These are phyloP conservation scores for Knufia petricola DNA, from an alignment of 2,329 filamentous ascomycete species.

Conservation along the genomic window DNA sequence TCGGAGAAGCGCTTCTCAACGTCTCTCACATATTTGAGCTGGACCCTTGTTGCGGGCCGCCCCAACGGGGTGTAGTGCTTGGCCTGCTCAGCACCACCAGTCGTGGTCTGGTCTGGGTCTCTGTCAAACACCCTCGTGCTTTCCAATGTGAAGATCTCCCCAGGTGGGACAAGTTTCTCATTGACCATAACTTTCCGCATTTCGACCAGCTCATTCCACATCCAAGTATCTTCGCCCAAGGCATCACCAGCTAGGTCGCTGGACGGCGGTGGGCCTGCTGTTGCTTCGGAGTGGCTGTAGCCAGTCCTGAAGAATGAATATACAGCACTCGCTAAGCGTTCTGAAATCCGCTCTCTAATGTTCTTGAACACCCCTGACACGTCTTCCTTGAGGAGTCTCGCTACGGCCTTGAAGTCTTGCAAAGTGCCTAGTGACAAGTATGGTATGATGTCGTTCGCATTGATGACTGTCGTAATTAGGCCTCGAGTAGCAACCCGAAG, in stretches of 20 bases:
- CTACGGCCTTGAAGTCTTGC: constrained; percentile 64
- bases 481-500: constrained; percentile 61
- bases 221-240: constrained; percentile 58
- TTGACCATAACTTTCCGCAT: constrained; percentile 59
- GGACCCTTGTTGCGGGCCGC: constrained; percentile 56
- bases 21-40: constrained; percentile 61
- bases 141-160: constrained; percentile 66
- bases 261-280: constrained; percentile 30
- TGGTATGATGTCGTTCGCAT: constrained; percentile 65
- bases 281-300: constrained; percentile 18
- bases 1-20: constrained; percentile 63
- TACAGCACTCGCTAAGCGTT: constrained; percentile 53
- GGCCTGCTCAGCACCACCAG: constrained; percentile 27
- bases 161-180: constrained; percentile 62
- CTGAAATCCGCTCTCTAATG: constrained; percentile 57
- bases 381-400: constrained; percentile 64
- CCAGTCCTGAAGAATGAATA: constrained; percentile 52
- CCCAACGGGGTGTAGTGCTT: constrained; percentile 40
- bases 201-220: constrained; percentile 55
- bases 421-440: constrained; percentile 63
- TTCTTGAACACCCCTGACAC: constrained; percentile 57
- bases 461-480: constrained; percentile 64
- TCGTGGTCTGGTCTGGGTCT: constrained; percentile 24
- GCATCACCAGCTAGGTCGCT: constrained; percentile 38
- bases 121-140: constrained; percentile 57